Evolutionary conservation across 2,329 filamentous ascomycete species (phyloP), one percentile per base, ranked within the genome.

Genomic region (Colletotrichum gigasporum): DNA sequence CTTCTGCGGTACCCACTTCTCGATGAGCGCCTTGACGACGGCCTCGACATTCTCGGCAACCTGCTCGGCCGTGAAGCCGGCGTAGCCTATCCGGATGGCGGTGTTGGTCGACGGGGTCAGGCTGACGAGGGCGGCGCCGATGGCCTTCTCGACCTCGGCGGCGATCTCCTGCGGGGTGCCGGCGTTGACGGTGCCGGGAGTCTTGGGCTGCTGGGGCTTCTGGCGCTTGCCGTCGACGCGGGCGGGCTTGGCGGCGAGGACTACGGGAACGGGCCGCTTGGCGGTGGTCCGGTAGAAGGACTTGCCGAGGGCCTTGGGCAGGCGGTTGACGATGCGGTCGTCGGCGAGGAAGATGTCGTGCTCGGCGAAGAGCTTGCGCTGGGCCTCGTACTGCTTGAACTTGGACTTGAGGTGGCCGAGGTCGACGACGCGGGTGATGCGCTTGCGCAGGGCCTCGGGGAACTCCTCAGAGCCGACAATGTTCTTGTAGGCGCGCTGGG

Each of bases 271-370:
- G 9, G 96, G 96, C 37, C 95, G 87, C 85, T 98, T 98, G 68
- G 81, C 79, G 3, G 90, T 92, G 60, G 82, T 85, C 82, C 94
- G 91, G 86, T 96, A 98, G 78, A 99, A 98, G 2, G 91, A 91
- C 82, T 97, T 98, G 71, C 95, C 96, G 11, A 99, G 88, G 3
- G 90, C 65, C 61, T 68, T 68, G 59, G 66, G 66, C 64, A 98
- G 85, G 26, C 84, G 81, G 75, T 86, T 90, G 73, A 90, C 83
- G 71, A 99, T 91, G 50, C 96, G 86, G 74, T 97, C 92, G 76
- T 99, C 96, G 54, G 92, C 95, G 61, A 99, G 85, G 82, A 99
- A 98, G 60, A 98, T 82, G 75, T 98, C 96, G 78, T 97, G 93
- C 77, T 97, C 93, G 44, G 88, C 83, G 67, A 91, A 87, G 34